A percentile compares a stretch with the other conserved stretches of the same genome.
phyloP scores from a whole-genome alignment of 495 filamentous ascomycete genomes.

The Neurospora sublineolata region DNA sequence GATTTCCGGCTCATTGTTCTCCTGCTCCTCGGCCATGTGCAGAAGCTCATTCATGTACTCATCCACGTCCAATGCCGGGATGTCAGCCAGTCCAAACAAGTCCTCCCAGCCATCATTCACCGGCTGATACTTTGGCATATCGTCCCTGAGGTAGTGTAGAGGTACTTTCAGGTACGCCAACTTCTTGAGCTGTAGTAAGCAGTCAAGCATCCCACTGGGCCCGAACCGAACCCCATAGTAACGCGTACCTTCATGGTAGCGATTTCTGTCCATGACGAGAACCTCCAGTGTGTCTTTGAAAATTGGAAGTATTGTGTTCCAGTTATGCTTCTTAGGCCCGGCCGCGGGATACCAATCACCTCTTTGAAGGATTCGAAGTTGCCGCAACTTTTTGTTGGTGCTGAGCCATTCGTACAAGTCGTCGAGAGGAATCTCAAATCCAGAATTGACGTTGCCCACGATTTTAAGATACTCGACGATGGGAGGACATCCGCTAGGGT shows the following conservation, averaged over 20 bases:
- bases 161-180: background rate
- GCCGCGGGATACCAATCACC: background rate
- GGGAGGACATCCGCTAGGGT: background rate
- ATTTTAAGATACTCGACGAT: background rate
- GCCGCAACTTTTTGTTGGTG: background rate
- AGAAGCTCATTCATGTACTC: background rate
- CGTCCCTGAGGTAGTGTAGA: background rate
- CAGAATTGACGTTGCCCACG: background rate
- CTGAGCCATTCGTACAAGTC: background rate
- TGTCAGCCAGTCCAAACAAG: too few relatives aligned
- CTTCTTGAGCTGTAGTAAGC: background rate
- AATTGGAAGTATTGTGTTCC: background rate
- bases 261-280: background rate
- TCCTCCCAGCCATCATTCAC: background rate
- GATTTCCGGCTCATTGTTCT: background rate
- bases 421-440: background rate
- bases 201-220: background rate
- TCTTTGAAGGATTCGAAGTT: background rate
- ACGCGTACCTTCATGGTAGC: accelerated
- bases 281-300: background rate
- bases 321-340: background rate
- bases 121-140: background rate
- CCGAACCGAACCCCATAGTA: background rate
- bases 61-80: background rate
- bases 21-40: background rate